Conservation (phyloP, 2,329 filamentous ascomycete species). For the Fusarium austroafricanum region DNA sequence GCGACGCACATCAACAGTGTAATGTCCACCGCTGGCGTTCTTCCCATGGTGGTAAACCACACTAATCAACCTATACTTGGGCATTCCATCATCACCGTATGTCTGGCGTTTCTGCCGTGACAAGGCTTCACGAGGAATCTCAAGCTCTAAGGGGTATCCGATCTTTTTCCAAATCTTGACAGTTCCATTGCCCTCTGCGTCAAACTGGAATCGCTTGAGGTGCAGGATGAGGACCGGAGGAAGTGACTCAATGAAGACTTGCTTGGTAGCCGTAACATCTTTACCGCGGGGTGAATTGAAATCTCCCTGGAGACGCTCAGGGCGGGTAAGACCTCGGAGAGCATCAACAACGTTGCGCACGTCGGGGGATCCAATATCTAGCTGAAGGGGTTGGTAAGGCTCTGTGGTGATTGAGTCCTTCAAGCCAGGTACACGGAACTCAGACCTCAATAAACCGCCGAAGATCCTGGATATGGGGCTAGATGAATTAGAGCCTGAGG, state of each 20-base stretch:
- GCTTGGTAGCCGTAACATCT: constrained; percentile 85
- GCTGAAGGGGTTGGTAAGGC: constrained; percentile 91
- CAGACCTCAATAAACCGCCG: constrained; percentile 88
- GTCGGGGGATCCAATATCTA: constrained; percentile 90
- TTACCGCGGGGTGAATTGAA: constrained; percentile 83
- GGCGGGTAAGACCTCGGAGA: constrained; percentile 82
- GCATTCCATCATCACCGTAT: constrained; percentile 73
- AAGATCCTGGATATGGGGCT: constrained; percentile 96
- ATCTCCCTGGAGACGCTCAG: constrained; percentile 86
- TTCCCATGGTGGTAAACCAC: constrained; percentile 99
- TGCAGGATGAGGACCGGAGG: constrained; percentile 94
- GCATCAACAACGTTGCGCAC: constrained; percentile 94
- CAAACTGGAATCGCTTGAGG: constrained; percentile 97
- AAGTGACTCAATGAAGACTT: constrained; percentile 91
- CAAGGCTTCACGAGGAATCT: constrained; percentile 91
- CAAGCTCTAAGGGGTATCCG: constrained; percentile 92
- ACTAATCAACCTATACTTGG: constrained; percentile 86
- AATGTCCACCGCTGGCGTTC: constrained; percentile 94
- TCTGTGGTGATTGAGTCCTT: constrained; percentile 94
- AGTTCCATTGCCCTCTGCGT: constrained; percentile 80
- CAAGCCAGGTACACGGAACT: constrained; percentile 85
- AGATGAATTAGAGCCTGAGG: constrained; percentile 78
- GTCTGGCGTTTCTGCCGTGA: constrained; percentile 76
- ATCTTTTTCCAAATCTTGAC: constrained; percentile 99
- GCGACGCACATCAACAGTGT: constrained; percentile 95